Evolutionary conservation across 2,329 filamentous ascomycete species (phyloP).

Genomic region (Colletotrichum ledebouriae): DNA sequence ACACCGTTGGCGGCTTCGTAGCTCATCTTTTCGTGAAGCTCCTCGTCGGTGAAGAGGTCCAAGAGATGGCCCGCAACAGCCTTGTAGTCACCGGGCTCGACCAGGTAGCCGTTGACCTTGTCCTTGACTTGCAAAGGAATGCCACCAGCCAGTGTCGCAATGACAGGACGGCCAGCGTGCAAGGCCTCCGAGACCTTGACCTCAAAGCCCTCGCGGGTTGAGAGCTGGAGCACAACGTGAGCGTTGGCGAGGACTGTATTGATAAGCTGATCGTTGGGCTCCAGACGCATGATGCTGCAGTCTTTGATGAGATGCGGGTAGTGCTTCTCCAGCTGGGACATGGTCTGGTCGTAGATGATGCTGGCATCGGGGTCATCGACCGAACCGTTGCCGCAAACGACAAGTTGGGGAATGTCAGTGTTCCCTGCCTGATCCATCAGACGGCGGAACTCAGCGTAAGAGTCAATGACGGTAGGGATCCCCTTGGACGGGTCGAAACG

Average conservation of each 20-base stretch:
- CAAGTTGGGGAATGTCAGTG: conserved; percentile 75
- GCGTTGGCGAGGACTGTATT: conserved; percentile 81
- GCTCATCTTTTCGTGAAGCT: conserved; percentile 76
- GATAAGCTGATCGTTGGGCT: conserved; percentile 83
- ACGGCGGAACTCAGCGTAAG: conserved; percentile 79
- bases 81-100: conserved; percentile 77
- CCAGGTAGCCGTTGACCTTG: conserved; percentile 79
- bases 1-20: conserved; percentile 74
- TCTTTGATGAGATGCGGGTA: conserved; percentile 74
- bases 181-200: conserved; percentile 88
- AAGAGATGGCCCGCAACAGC: conserved; percentile 77
- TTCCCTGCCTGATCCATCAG: conserved; percentile 66
- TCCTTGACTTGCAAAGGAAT: conserved; percentile 84
- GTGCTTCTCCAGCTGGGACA: conserved; percentile 73
- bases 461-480: conserved; percentile 81
- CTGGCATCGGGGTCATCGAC: conserved; percentile 85
- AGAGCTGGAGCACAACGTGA: conserved; percentile 82
- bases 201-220: conserved; percentile 86
- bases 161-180: conserved; percentile 83
- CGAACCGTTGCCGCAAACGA: conserved; percentile 83
- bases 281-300: conserved; percentile 81
- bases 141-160: conserved; percentile 81
- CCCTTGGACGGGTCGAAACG: conserved; percentile 89
- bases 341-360: conserved; percentile 78
- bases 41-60: conserved; percentile 74